Evolutionary conservation across 2,329 filamentous ascomycete genomes (phyloP), one percentile per base, ranked within the genome.

Genomic region (Blastomyces emzantsi): DNA sequence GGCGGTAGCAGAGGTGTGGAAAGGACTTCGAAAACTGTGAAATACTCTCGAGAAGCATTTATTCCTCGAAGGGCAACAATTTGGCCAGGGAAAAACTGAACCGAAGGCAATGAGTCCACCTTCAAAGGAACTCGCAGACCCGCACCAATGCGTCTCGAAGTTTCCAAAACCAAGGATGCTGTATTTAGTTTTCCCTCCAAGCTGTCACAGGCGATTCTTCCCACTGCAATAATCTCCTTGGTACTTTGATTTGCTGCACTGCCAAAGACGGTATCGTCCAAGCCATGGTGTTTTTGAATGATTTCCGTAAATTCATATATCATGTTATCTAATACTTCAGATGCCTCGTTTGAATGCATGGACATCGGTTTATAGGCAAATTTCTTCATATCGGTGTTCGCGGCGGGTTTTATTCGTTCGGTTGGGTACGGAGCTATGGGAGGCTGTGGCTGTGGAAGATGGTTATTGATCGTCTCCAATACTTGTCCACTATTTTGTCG

Each of bases 31-130:
- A 84, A 86, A 41, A 94, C 91, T 0, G 87, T 83, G 69, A 97
- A 97, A 69, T 90, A 88, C 47, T 87, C 83, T 0, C 93, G 93
- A 0, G 90, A 91, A 25, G 91, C 87, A 73, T 99, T 99, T 69
- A 87, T 91, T 8, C 94, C 94, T 66, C 84, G 84, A 36, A 97
- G 77, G 7, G 93, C 94, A 39, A 96, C 90, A 61, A 97, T 91
- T 73, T 97, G 92, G 6, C 94, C 94, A 0, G 93, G 94, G 73
- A 97, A 97, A 79, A 97, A 90, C 72, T 90, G 88, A 76, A 89
- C 94, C 1, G 77, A 83, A 67, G 81, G 78, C 1, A 96, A 74
- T 2, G 83, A 83, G 65, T 88, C 84, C 64, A 97, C 79, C 67
- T 90, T 90, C 22, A 99, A 76, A 4, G 91, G 90, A 39, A 97